Base-by-base conservation (phyloP, 1,284 basidiomycete species). In the Termitomyces sp. region DNA sequence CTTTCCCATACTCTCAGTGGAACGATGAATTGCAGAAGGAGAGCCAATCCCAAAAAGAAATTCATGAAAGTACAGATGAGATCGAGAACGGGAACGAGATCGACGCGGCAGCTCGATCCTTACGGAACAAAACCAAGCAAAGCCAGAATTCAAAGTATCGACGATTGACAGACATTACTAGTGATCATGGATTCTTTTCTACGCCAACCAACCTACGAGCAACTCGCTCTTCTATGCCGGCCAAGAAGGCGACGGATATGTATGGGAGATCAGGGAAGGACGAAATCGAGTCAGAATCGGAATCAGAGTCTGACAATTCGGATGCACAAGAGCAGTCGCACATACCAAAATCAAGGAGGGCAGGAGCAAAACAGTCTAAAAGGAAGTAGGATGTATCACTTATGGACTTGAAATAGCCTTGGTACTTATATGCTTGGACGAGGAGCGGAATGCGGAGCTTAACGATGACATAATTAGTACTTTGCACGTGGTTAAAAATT, bases 311-410 rank as follows among this genome's bases (percentile, higher is more conserved):
- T 11, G 69, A 66, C 16, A 74, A 76, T 46, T 73, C 70, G 14
- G 77, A 75, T 6, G 57, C 59, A 21, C 72, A 71, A 45, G 69
- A 57, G 10, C 60, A 57, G 46, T 81, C 75, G 14, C 82, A 85
- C 64, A 86, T 87, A 42, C 85, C 85, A 34, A 73, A 68, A 57
- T 70, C 71, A 16, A 74, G 80, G 55, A 69, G 73, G 54, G 84
- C 84, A 30, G 84, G 84, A 53, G 70, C 63, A 16, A 55, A 19
- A 26, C 45, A 41, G 21, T 53, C 40, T 10, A 54, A 45, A 34
- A 55, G 49, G 52, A 51, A 57, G 46, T 54, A 56, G 46, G 33
- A 49, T 21, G 24, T 34, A 30, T 24, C 11, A 3, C 13, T 40
- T 16, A 19, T 31, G 28, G 39, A 16, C 24, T 41, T 13, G n/a